Conservation (phyloP, 257 asterid genomes). For the Jacaranda copaia region DNA sequence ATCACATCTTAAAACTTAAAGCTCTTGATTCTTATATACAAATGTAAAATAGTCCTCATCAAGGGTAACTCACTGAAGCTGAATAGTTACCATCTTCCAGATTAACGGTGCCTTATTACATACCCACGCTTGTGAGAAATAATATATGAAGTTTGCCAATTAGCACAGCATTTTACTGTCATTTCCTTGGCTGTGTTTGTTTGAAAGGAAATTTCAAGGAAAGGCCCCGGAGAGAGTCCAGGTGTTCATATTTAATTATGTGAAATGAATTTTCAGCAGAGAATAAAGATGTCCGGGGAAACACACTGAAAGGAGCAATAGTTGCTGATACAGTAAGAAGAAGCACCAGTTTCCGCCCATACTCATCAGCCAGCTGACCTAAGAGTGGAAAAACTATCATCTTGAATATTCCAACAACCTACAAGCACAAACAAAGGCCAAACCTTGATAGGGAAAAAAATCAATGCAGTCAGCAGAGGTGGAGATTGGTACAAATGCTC, state of each 20-base stretch:
- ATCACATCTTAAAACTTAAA: neutral
- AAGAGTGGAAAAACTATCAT: conserved; percentile 84
- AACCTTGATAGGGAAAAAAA: neutral
- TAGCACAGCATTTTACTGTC: too few species aligned
- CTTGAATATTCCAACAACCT: conserved; percentile 91
- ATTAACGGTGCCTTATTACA: too few species aligned
- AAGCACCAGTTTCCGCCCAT: conserved; percentile 92
- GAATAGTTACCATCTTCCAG: too few species aligned
- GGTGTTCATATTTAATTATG: neutral
- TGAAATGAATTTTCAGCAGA: neutral
- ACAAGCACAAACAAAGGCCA: conserved; percentile 35
- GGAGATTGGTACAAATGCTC: neutral
- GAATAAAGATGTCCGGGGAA: conserved; percentile 28
- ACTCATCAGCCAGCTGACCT: conserved; percentile 94
- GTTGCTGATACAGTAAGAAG: conserved; percentile 79
- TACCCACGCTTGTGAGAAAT: too few species aligned
- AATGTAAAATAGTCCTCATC: too few species aligned
- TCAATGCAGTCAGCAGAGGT: too few species aligned
- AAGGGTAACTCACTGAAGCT: too few species aligned
- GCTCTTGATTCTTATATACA: too few species aligned
- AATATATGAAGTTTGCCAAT: too few species aligned
- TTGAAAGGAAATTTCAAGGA: neutral
- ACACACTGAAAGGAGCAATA: conserved; percentile 81
- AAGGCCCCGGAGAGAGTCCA: neutral
- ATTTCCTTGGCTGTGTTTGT: neutral